phyloP scores from a whole-genome alignment of 306 rosid species.

The Vigna nakashimae region DNA sequence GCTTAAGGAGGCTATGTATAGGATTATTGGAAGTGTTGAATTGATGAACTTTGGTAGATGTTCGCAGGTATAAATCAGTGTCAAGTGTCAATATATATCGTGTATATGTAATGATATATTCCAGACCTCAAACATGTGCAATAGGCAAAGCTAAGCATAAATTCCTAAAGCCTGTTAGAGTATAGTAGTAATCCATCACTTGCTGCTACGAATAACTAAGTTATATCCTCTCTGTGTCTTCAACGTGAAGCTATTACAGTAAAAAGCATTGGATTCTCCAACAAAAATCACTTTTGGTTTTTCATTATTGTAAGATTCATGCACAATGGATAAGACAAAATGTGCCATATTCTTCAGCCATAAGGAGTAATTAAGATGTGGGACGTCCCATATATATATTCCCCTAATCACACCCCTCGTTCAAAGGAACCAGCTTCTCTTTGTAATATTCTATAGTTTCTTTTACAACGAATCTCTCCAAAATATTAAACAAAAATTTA shows the following conservation, averaged over 20 bases:
- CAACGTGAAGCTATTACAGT: slow-evolving; percentile 65
- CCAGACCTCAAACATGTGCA: slow-evolving; percentile 51
- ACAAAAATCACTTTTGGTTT: slow-evolving; percentile 52
- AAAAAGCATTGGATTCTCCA: slow-evolving; percentile 79
- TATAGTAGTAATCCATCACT: slow-evolving; percentile 23
- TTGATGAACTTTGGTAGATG: slow-evolving; percentile 34
- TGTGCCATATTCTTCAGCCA: slow-evolving; percentile 64
- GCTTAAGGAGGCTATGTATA: background rate
- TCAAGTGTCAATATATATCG: slow-evolving; percentile 23
- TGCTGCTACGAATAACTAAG: slow-evolving; percentile 27
- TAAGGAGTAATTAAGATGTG: slow-evolving; percentile 44
- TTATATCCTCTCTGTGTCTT: slow-evolving; percentile 52
- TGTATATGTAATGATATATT: slow-evolving; percentile 40
- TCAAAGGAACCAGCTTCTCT: slow-evolving; percentile 62
- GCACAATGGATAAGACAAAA: slow-evolving; percentile 68
- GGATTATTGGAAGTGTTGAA: slow-evolving; percentile 30
- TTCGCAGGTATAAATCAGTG: slow-evolving; percentile 45
- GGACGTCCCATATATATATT: slow-evolving; percentile 49
- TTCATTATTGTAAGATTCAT: slow-evolving; percentile 56
- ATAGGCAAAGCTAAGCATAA: slow-evolving; percentile 47
- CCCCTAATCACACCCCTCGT: slow-evolving; percentile 47
- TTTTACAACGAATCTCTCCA: background rate
- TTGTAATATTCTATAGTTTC: slow-evolving; percentile 36
- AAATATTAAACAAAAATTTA: too few relatives aligned
- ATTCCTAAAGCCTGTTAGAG: slow-evolving; percentile 46